Conservation (phyloP, 192 early-diverging fungal species). For the Coemansia sp. region DNA sequence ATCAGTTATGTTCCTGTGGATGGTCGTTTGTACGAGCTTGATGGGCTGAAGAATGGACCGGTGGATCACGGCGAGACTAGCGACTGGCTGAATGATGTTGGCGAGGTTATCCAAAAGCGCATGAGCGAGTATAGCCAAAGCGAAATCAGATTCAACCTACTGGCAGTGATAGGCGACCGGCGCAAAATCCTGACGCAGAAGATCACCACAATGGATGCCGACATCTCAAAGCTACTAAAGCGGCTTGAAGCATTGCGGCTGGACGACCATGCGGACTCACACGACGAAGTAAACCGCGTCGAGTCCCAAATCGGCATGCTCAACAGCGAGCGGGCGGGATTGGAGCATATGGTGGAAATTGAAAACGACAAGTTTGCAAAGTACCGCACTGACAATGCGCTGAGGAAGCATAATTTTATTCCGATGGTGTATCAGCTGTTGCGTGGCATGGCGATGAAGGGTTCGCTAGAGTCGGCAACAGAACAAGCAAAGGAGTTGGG, state of each 20-base stretch:
- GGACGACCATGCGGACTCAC: conserved; percentile 39
- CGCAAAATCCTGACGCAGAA: conserved; percentile 57
- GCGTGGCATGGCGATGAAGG: conserved; percentile 59
- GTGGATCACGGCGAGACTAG: conserved; percentile 66
- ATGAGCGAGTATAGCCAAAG: conserved; percentile 60
- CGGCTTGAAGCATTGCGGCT: conserved; percentile 32
- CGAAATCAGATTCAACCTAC: conserved; percentile 78
- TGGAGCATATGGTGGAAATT: conserved; percentile 57
- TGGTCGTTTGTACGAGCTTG: conserved; percentile 74
- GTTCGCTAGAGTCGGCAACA: conserved; percentile 52
- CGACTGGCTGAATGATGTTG: conserved; percentile 66
- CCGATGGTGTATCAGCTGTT: conserved; percentile 69
- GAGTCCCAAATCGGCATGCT: conserved; percentile 45
- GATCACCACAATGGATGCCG: conserved; percentile 51
- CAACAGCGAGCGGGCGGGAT: conserved; percentile 52
- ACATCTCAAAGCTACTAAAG: conserved; percentile 34
- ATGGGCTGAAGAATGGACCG: conserved; percentile 69
- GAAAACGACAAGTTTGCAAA: conserved; percentile 63
- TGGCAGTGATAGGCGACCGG: conserved; percentile 73
- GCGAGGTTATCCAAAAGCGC: conserved; percentile 65
- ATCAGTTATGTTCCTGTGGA: conserved; percentile 73
- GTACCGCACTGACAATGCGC: conserved; percentile 66
- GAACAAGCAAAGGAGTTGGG: conserved; percentile 46
- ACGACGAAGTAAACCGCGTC: conserved; percentile 25
- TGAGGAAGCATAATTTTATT: conserved; percentile 77